Evolutionary conservation across 495 filamentous ascomycete genomes (phyloP).

Genomic region (Sordaria brevicollis): DNA sequence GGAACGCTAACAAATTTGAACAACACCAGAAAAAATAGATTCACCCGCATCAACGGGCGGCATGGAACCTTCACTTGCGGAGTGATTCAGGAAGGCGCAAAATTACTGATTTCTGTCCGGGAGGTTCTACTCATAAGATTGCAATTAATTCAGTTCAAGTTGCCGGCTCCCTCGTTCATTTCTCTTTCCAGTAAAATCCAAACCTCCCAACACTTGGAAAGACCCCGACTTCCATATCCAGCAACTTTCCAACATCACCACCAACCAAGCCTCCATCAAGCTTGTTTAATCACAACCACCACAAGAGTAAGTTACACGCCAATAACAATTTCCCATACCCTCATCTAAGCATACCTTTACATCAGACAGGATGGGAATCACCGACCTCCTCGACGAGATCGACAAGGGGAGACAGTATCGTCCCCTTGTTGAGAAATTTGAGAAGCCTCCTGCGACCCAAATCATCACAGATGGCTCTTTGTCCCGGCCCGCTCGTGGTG

Average conservation of each 20-base stretch:
- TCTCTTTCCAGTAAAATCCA: too few relatives aligned
- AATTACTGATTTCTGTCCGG: not conserved
- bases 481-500: too few relatives aligned
- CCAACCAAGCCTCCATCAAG: not conserved
- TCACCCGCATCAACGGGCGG: not conserved
- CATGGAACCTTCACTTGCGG: not conserved
- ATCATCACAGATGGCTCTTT: too few relatives aligned
- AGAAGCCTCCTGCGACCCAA: not conserved
- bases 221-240: too few relatives aligned
- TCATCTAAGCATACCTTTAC: too few relatives aligned
- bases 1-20: not conserved
- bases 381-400: not conserved
- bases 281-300: not conserved
- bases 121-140: not conserved
- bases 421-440: not conserved
- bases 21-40: not conserved
- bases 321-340: too few relatives aligned
- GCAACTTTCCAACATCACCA: not conserved
- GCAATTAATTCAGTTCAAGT: not conserved
- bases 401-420: not conserved
- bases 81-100: not conserved
- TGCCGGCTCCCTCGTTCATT: too few relatives aligned
- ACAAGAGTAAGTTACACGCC: too few relatives aligned
- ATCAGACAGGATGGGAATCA: not conserved
- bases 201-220: too few relatives aligned